These are phyloP conservation scores for Cercospora sojina DNA, from an alignment of 2,329 filamentous ascomycete species.

Conservation along the genomic window DNA sequence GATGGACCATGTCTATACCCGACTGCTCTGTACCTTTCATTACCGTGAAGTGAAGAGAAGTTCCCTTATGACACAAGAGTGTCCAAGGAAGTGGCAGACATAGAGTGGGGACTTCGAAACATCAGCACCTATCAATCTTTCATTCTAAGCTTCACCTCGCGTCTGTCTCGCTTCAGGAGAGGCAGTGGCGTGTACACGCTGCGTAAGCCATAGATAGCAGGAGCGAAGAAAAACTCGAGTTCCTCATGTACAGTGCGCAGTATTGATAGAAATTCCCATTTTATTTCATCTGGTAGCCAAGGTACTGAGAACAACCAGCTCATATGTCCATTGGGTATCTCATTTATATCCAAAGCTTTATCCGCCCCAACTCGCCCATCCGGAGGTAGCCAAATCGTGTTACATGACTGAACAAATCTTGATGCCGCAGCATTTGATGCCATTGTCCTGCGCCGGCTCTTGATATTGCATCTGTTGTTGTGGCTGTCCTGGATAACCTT, in stretches of 20 bases:
- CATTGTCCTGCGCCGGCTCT: conserved; percentile 31
- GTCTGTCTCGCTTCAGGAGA: background rate
- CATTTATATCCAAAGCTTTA: background rate
- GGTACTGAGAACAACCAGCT: background rate
- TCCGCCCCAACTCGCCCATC: background rate
- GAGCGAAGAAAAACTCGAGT: background rate
- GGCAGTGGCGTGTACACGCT: background rate
- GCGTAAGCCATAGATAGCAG: background rate
- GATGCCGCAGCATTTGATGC: conserved; percentile 37
- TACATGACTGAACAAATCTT: conserved; percentile 40
- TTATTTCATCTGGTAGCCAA: background rate
- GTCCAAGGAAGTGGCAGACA: background rate
- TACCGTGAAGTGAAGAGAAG: background rate
- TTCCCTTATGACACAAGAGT: background rate
- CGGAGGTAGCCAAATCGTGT: background rate
- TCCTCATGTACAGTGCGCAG: background rate
- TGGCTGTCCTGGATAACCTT: conserved; percentile 38
- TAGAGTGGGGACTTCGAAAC: background rate
- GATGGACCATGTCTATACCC: background rate
- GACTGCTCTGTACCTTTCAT: background rate
- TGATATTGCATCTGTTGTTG: conserved; percentile 45
- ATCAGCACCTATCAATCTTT: no score
- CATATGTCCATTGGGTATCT: background rate
- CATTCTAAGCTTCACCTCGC: background rate
- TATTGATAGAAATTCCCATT: background rate